phyloP scores from a whole-genome alignment of 768 basidiomycete species.

The Melanogaster broomeanus region DNA sequence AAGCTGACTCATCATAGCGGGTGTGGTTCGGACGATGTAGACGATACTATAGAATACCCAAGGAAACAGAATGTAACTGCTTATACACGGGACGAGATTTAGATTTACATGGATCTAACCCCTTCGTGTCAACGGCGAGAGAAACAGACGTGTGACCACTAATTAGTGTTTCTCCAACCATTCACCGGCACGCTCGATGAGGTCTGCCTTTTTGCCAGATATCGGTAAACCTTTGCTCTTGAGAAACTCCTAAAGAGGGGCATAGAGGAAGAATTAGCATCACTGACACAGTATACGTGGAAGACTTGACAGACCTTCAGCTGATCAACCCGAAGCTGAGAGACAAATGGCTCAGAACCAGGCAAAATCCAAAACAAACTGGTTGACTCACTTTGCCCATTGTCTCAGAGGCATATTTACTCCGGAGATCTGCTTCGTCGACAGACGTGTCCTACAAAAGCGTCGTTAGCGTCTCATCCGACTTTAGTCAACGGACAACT shows the following conservation, averaged over 20 bases:
- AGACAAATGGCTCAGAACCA: slow-evolving; percentile 6
- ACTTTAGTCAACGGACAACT: slow-evolving; percentile 24
- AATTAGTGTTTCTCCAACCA: slow-evolving; percentile 51
- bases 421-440: slow-evolving; percentile 74
- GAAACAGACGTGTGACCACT: background rate
- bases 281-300: background rate
- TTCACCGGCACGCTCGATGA: slow-evolving; percentile 63
- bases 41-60: background rate
- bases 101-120: background rate
- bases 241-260: slow-evolving; percentile 60
- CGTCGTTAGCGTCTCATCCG: slow-evolving; percentile 1
- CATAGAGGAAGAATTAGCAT: background rate
- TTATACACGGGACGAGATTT: background rate
- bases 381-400: slow-evolving; percentile 60
- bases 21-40: background rate
- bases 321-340: slow-evolving; percentile 74
- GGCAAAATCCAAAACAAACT: background rate
- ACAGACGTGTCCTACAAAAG: slow-evolving; percentile 55
- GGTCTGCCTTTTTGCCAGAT: slow-evolving; percentile 73
- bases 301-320: slow-evolving; percentile 57
- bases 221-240: slow-evolving; percentile 61
- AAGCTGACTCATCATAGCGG: background rate
- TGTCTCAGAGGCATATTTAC: slow-evolving; percentile 57
- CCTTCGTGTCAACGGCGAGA: background rate
- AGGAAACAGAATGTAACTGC: background rate